A percentile compares a stretch with the other conserved stretches of the same genome.
Evolutionary conservation across 78 protist genomes (phyloP).

Genomic region (slime mould (Dictyostelium discoideum)): DNA sequence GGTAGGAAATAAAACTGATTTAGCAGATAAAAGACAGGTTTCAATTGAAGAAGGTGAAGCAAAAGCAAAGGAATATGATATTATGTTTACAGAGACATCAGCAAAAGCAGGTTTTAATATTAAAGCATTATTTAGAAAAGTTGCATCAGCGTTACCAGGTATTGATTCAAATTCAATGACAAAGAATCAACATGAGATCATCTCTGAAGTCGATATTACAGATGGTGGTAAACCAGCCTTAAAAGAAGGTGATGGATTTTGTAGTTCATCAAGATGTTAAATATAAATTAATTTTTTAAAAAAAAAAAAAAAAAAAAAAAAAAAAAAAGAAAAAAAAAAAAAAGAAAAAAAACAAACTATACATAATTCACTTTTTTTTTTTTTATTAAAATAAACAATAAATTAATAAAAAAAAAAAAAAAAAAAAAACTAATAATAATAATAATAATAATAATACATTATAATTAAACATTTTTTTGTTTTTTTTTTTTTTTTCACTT

Average conservation of each 20-base stretch:
- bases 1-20: constrained; percentile 98
- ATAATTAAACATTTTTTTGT: background rate
- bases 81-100: constrained; percentile 95
- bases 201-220: constrained; percentile 5
- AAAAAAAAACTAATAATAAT: background rate
- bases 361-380: too few species aligned
- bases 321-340: too few species aligned
- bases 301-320: too few species aligned
- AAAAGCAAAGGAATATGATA: constrained; percentile 91
- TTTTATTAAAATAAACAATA: too few species aligned
- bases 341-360: too few species aligned
- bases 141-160: constrained; percentile 86
- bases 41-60: constrained; percentile 97
- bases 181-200: constrained; percentile 14
- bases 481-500: background rate
- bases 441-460: background rate
- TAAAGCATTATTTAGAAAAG: constrained; percentile 90
- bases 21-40: constrained; percentile 94
- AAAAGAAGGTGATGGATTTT: background rate
- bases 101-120: constrained; percentile 97
- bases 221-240: background rate
- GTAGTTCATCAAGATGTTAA: background rate
- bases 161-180: constrained; percentile 68
- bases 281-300: background rate
- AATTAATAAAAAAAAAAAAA: too few species aligned